Evolutionary conservation across 345 rosid genomes (phyloP).

Genomic region (Rubroshorea leprosula): DNA sequence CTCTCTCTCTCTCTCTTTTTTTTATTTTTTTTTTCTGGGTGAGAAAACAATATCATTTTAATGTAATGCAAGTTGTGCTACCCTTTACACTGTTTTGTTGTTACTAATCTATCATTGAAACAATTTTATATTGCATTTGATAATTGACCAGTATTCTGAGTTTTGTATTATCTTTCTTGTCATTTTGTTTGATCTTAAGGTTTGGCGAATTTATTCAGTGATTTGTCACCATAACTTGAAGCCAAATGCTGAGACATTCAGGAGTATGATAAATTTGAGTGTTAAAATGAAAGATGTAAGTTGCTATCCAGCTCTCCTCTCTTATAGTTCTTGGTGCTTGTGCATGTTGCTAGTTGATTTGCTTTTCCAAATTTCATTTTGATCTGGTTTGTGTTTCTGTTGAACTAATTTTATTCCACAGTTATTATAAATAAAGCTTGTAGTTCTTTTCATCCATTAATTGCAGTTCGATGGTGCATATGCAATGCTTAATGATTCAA

Average conservation of each 20-base stretch:
- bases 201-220: slow-evolving; percentile 50
- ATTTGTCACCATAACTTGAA: slow-evolving; percentile 43
- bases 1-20: too few species aligned
- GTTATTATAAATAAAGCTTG: background rate
- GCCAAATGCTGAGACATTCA: slow-evolving; percentile 65
- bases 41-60: too few species aligned
- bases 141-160: background rate
- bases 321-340: background rate
- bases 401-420: background rate
- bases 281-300: slow-evolving; percentile 82
- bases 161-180: background rate
- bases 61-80: too few species aligned
- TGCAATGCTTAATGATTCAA: slow-evolving; percentile 52
- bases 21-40: too few species aligned
- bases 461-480: slow-evolving; percentile 77
- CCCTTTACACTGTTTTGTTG: background rate
- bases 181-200: slow-evolving; percentile 37
- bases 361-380: background rate
- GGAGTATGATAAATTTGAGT: slow-evolving; percentile 57
- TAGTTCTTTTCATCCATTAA: slow-evolving; percentile 3
- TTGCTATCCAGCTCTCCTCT: slow-evolving; percentile 11
- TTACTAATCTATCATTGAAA: background rate
- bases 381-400: background rate
- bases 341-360: background rate
- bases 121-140: background rate